These are phyloP conservation scores for Babesia bovis DNA, from an alignment of 169 alveolate species.

Conservation along the genomic window DNA sequence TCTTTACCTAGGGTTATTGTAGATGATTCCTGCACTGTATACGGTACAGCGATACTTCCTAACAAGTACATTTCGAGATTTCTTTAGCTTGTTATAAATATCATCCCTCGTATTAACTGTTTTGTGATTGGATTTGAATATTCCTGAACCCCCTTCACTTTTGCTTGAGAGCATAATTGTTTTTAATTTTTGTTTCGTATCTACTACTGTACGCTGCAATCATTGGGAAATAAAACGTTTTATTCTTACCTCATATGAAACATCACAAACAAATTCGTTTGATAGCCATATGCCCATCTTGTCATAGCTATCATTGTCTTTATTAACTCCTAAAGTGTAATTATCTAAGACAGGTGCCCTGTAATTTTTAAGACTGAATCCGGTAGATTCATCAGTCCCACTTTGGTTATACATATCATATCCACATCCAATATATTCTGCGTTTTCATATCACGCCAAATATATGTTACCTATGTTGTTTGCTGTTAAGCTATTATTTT, in stretches of 20 bases:
- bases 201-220: constrained; percentile 30
- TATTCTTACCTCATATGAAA: constrained; percentile 45
- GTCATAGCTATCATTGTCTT: neutral
- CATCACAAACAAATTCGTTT: constrained; percentile 52
- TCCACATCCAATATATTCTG: constrained; percentile 64
- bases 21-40: constrained; percentile 52
- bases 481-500: neutral
- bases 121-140: neutral
- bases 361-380: constrained; percentile 38
- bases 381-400: constrained; percentile 22
- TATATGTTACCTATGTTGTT: constrained; percentile 26
- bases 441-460: neutral
- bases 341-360: constrained; percentile 52
- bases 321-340: neutral
- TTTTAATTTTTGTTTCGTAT: constrained; percentile 19
- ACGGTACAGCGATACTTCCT: constrained; percentile 57
- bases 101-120: constrained; percentile 24
- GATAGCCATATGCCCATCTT: constrained; percentile 28
- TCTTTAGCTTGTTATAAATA: constrained; percentile 14
- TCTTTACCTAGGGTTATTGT: constrained; percentile 10
- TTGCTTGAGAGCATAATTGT: neutral
- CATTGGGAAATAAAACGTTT: too few relatives aligned
- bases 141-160: neutral
- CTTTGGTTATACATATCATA: constrained; percentile 41
- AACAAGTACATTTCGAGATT: constrained; percentile 17